These are phyloP conservation scores for Blastobotrys elegans DNA, from an alignment of 1,139 yeast genomes.

Conservation along the genomic window DNA sequence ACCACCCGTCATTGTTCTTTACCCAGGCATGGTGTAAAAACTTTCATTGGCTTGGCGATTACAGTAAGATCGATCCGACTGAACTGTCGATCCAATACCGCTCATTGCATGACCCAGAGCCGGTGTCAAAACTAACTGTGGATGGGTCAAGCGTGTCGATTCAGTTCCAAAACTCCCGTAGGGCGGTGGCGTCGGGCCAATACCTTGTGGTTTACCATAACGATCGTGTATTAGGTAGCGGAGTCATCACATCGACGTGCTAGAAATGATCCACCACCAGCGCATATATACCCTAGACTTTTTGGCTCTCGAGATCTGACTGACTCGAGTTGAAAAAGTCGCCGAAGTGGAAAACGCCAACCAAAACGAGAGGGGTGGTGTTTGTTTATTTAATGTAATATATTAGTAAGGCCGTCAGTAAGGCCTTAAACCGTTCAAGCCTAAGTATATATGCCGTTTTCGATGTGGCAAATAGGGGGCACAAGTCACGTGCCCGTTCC, in stretches of 20 bases:
- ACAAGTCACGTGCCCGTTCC: too few relatives aligned
- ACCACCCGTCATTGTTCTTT: conserved; percentile 55
- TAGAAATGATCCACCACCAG: too few relatives aligned
- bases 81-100: conserved; percentile 54
- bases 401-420: too few relatives aligned
- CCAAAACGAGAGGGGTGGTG: too few relatives aligned
- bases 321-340: too few relatives aligned
- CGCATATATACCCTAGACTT: too few relatives aligned
- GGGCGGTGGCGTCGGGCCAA: conserved; percentile 92
- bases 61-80: conserved; percentile 18
- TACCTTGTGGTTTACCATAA: conserved; percentile 66
- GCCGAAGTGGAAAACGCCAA: too few relatives aligned
- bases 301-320: too few relatives aligned
- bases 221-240: conserved; percentile 74
- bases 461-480: too few relatives aligned
- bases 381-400: too few relatives aligned
- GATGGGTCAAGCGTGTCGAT: conserved; percentile 28
- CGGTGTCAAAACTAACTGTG: conserved; percentile 25
- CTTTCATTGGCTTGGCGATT: conserved; percentile 49
- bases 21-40: conserved; percentile 40
- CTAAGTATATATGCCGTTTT: too few relatives aligned
- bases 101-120: conserved; percentile 58
- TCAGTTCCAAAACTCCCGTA: conserved; percentile 40
- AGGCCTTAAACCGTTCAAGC: too few relatives aligned
- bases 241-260: conserved; percentile 40